Base-by-base conservation (phyloP, 768 basidiomycete species). In the Cubamyces sp. region DNA sequence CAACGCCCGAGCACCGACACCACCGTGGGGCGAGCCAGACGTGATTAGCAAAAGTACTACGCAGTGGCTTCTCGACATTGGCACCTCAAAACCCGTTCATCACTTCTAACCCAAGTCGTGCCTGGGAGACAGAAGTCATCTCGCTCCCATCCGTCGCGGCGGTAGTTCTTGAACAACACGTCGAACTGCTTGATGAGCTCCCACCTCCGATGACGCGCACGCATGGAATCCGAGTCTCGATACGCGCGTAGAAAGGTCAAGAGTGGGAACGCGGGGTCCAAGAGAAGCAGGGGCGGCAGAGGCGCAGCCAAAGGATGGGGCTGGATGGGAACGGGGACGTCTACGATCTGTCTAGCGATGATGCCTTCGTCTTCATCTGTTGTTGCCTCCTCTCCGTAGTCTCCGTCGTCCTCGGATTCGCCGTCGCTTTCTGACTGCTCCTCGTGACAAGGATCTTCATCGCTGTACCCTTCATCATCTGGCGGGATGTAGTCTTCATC, bases 101-200 rank as follows among this genome's bases (percentile, higher is more conserved):
- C 55, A n/a, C n/a, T n/a, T 16, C 19, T 1, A 1, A 30, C 55
- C 55, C 55, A 57, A 3, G 16, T 26, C 30, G 55, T 57, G 15
- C 55, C 55, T 7, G 43, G 18, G 1, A 21, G 43, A 8, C 26
- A 8, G 11, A 57, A 46, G 15, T 47, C 55, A 14, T 37, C 45
- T 6, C 55, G 26, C 26, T 57, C 55, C 55, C 55, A 57, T 5
- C 55, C 55, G 23, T 57, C 55, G 8, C 43, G 23, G 2, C 55
- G 55, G 43, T 57, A 57, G 55, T 46, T 23, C 19, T 28, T 34
- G 43, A 45, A 57, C 7, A 57, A 30, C 26, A 23, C 28, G 55
- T 57, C 55, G 25, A n/a, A 57, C 28, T 57, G 55, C 45, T 57
- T 57, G 55, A 57, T 19, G 42, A 47, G 42, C 26, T 47, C 55